Base-by-base conservation (phyloP, 768 basidiomycete genomes). In the Grammothele lineata region DNA sequence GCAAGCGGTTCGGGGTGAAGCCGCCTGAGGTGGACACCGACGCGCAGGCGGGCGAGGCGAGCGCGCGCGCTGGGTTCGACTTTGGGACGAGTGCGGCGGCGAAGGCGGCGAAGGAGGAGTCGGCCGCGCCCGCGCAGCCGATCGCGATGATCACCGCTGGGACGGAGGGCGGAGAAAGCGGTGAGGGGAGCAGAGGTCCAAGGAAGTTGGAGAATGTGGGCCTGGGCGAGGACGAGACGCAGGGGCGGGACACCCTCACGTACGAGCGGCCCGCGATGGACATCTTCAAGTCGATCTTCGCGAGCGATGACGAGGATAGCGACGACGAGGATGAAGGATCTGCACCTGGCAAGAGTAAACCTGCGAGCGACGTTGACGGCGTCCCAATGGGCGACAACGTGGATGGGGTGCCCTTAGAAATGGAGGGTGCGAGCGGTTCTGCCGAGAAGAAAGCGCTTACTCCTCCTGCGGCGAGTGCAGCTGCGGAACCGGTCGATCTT, bases 211-310 rank as follows among this genome's bases (percentile, higher is more conserved):
- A 77, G 4, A 93, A 92, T 60, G 76, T 98, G 40, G 94, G 94
- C 0, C 66, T 96, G 36, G 95, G 92, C 19, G 93, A 96, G 41
- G 93, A 97, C 59, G 92, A 93, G 34, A 78, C 75, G 23, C 94
- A 96, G 62, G 94, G 92, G 0, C 68, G 77, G 30, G 92, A 94
- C 59, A 92, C 83, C 5, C 71, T 97, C 53, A 93, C 88, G 0
- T 94, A 97, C 63, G 74, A 88, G 57, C 77, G 87, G 32, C 95
- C 96, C 2, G 71, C 83, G 5, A 89, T 92, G 77, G 87, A 92
- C 59, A 81, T 98, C 36, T 99, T 98, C 75, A 96, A 95, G 63
- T 93, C 95, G 3, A 97, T 99, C 50, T 99, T 99, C 62, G 94
- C 92, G 10, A 92, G 89, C 66, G 91, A 92, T 50, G 90, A 92